Evolutionary conservation across 2,329 filamentous ascomycete species (phyloP), one percentile per base, ranked within the genome.

Genomic region (Lasiodiplodia theobromae): DNA sequence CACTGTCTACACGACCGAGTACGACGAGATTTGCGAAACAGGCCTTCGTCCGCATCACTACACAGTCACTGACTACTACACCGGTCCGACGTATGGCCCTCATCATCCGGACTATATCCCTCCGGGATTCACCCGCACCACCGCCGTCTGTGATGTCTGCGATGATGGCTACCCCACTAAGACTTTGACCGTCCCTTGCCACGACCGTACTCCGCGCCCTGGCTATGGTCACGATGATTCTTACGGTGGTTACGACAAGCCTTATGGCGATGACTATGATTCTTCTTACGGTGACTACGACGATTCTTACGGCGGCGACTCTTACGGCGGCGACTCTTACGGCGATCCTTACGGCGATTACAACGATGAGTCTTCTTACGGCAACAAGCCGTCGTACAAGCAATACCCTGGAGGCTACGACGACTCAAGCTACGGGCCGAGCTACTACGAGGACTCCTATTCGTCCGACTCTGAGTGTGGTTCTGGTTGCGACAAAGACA

Each of bases 1-100:
- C 23, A 62, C 57, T 16, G 25, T 62, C 57, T 62, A 62, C 57
- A 49, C 40, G 23, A 62, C 57, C 40, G 16, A 31, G 14, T 62
- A 62, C 38, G 57, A 62, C 25, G 57, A 62, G 21, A 28, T 62
- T 23, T 62, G 57, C 23, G 25, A 23, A 4, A 62, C 57, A n/a
- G 57, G 57, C 31, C 14, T 47, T 49, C 38, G 57, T 10, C 38
- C 38, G 4, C 38, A 40, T 16, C 31, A 23, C 2, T 62, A 62
- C 57, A 62, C 57, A 25, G n/a, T 62, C 57, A 62, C 57, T 3
- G 57, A 62, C 23, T 18, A 10, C 14, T 62, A 23, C 18, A 2
- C 38, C 14, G 23, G 23, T 16, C 23, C 38, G 12, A 21, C 28
- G 8, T 38, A 49, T n/a, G 38, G 34, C 12, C 57, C 57, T 23